Percentiles rank a stretch among this genome's conserved stretches.
Conservation (phyloP, 768 basidiomycete genomes). For the Cystobasidium tubakii region DNA sequence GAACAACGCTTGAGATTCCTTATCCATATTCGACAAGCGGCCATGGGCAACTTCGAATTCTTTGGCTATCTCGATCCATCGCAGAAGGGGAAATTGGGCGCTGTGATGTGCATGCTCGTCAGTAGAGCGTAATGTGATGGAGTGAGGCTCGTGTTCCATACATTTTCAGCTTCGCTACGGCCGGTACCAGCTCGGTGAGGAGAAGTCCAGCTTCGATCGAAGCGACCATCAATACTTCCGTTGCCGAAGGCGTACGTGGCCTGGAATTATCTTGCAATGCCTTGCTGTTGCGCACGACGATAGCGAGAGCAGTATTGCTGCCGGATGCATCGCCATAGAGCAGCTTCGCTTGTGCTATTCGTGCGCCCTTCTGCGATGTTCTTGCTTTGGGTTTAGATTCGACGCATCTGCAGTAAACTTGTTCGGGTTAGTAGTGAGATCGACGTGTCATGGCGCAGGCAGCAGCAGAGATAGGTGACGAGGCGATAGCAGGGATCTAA, state of each 20-base stretch:
- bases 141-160: background rate
- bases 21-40: constrained; percentile 12
- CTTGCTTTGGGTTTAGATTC: constrained; percentile 15
- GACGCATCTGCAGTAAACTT: constrained; percentile 18
- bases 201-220: constrained; percentile 10
- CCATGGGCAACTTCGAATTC: background rate
- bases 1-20: constrained; percentile 11
- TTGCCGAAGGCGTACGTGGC: background rate
- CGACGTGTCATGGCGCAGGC: background rate
- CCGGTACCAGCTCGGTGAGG: background rate
- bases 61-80: constrained; percentile 19
- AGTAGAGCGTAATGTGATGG: too few species aligned
- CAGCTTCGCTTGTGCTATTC: constrained; percentile 33
- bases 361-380: constrained; percentile 17
- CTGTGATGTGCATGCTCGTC: background rate
- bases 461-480: background rate
- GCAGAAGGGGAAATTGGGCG: constrained; percentile 6
- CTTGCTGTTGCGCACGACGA: background rate
- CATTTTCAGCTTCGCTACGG: constrained; percentile 26
- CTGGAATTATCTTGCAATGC: background rate
- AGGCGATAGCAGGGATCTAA: background rate
- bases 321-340: constrained; percentile 12
- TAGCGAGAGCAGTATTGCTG: background rate
- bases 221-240: constrained; percentile 4
- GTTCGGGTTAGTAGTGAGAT: background rate